phyloP scores from a whole-genome alignment of 1,139 yeast species.

The Scheffersomyces lignicola region DNA sequence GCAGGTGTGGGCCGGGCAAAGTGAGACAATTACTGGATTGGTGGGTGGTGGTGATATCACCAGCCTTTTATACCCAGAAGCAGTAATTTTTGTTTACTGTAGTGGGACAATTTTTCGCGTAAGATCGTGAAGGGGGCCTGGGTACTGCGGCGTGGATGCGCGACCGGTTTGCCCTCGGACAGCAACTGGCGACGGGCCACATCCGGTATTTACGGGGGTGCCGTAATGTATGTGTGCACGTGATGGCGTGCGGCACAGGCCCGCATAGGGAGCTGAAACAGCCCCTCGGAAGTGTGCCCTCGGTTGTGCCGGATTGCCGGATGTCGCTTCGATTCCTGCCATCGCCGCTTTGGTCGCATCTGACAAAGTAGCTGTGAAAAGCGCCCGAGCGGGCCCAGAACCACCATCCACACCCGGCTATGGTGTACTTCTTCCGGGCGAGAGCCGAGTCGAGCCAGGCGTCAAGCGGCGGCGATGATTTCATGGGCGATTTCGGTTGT shows the following conservation, averaged over 20 bases:
- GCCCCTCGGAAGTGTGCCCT: too few species aligned
- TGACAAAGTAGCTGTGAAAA: too few species aligned
- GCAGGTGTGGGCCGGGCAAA: too few species aligned
- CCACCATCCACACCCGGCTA: too few species aligned
- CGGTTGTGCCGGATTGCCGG: too few species aligned
- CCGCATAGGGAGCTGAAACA: background rate
- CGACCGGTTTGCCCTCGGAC: background rate
- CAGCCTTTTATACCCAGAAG: background rate
- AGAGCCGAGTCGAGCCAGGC: constrained; percentile 10
- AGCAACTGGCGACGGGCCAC: background rate
- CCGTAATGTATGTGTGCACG: background rate
- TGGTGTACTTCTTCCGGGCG: constrained; percentile 63
- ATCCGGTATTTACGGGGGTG: background rate
- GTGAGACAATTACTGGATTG: background rate
- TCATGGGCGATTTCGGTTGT: constrained; percentile 12
- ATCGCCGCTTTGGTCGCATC: too few species aligned
- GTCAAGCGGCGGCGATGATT: constrained; percentile 6
- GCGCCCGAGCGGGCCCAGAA: too few species aligned
- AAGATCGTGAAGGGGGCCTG: background rate
- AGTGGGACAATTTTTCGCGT: background rate
- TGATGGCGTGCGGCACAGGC: background rate
- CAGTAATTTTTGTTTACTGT: constrained; percentile 1
- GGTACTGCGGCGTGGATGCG: background rate
- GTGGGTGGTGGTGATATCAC: too few species aligned
- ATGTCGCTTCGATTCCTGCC: too few species aligned